These are phyloP conservation scores for Chalciporus piperatus DNA, from an alignment of 768 basidiomycete genomes.

Conservation along the genomic window DNA sequence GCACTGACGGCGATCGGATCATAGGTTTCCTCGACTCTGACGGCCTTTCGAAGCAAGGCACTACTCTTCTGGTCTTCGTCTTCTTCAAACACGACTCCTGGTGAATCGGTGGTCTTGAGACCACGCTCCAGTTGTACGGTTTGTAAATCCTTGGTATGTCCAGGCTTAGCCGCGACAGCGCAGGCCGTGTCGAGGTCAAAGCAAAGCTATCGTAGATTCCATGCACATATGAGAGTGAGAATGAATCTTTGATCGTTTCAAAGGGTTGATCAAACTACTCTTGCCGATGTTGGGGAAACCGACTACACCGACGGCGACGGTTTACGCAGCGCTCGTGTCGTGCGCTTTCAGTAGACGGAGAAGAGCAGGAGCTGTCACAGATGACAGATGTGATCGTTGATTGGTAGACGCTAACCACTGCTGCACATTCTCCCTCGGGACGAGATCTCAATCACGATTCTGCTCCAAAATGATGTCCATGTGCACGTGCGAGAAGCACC, in stretches of 20 bases:
- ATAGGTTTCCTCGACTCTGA: no score
- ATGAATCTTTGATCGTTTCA: conserved; percentile 75
- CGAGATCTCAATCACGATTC: conserved; percentile 58
- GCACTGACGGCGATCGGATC: no score
- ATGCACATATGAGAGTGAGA: no score
- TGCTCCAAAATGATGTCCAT: no score
- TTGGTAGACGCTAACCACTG: conserved; percentile 81
- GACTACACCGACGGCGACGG: conserved; percentile 87
- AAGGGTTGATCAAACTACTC: conserved; percentile 88
- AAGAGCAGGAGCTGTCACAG: conserved; percentile 70
- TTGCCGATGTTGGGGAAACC: conserved; percentile 99
- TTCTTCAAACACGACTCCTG: conserved; percentile 93
- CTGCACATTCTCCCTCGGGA: conserved; percentile 84
- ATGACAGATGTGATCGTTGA: conserved; percentile 78
- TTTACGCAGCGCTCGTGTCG: conserved; percentile 61
- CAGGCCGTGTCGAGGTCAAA: conserved; percentile 58
- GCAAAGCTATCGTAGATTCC: no score
- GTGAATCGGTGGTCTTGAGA: conserved; percentile 89
- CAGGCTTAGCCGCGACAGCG: conserved; percentile 90
- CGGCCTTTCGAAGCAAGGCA: no score
- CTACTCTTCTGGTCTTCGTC: conserved; percentile 52
- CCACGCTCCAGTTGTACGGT: conserved; percentile 91
- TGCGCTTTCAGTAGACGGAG: conserved; percentile 83
- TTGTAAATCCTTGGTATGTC: conserved; percentile 91
- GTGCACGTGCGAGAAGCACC: no score